phyloP scores from a whole-genome alignment of 345 rosid species.

The Gossypium rotundifolium region DNA sequence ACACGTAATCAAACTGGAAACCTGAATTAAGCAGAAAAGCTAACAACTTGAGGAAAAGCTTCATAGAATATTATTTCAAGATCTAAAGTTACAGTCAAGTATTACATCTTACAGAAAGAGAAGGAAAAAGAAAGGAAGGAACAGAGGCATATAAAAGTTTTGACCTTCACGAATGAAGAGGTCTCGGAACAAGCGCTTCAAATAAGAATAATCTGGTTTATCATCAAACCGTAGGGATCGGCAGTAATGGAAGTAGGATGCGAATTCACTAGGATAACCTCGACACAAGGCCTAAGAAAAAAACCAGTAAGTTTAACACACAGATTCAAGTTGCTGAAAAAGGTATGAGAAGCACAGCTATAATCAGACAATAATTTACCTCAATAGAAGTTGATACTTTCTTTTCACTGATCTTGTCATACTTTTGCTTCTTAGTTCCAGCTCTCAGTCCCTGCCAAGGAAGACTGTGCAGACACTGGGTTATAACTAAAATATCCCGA shows the following conservation, averaged over 20 bases:
- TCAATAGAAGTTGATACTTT: conserved; percentile 88
- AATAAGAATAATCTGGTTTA: conserved; percentile 68
- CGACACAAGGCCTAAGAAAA: conserved; percentile 53
- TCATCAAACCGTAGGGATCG: conserved; percentile 68
- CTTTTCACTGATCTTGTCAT: conserved; percentile 95
- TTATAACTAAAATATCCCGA: conserved; percentile 13
- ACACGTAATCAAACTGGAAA: conserved; percentile 85
- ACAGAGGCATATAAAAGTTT: neutral
- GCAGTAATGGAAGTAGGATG: conserved; percentile 72
- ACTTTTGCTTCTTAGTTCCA: conserved; percentile 95
- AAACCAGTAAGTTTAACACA: neutral
- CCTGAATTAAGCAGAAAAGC: conserved; percentile 30
- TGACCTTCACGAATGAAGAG: conserved; percentile 70
- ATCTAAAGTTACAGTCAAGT: neutral
- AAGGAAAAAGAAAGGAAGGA: neutral
- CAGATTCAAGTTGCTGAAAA: neutral
- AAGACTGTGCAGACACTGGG: conserved; percentile 38
- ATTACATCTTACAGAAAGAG: neutral
- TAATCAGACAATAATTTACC: conserved; percentile 23
- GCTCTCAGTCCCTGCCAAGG: conserved; percentile 99
- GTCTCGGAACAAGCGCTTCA: conserved; percentile 64
- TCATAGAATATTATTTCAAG: neutral
- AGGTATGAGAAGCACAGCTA: neutral
- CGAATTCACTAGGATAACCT: conserved; percentile 73
- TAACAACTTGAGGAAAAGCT: neutral